Evolutionary conservation across 176 grass and related monocot genomes (phyloP), one percentile per base, ranked within the genome.

Genomic region (Rhynchospora breviuscula): DNA sequence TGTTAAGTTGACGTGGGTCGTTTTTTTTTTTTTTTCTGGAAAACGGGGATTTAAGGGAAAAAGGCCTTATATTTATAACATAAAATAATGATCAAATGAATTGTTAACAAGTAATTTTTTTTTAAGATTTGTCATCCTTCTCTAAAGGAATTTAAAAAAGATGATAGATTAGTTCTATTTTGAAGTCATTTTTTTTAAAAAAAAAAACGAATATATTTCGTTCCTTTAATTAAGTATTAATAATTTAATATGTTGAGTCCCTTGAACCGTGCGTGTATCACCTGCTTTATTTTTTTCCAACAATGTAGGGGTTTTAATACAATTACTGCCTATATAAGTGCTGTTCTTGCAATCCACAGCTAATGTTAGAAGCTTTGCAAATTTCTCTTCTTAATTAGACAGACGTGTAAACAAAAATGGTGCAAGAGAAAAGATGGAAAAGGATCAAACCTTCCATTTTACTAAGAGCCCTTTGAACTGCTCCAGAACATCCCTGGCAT

Each of bases 371-470:
- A 10, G 7, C 14, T 65, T 48, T n/a, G 11, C 15, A 43, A 43
- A 46, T 17, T 33, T 54, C 25, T 60, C 33, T 26, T 60, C 52
- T 13, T 9, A 57, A 11, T 2, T 59, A 80, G 49, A 10, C 63
- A 80, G 49, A 10, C 63, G 61, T 59, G 8, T 31, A 29, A 29
- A 45, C 14, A 4, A 54, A 3, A 33, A 3, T 40, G 62, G 10
- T 10, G 14, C 3, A 67, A 22, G 25, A 63, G 53, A 87, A 7
- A 47, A 79, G 44, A 60, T 21, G 13, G 63, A 79, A 71, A 81
- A 66, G 35, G 21, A 63, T 33, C 22, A 44, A 25, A 97, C 94
- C 94, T 97, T 88, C 53, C 94, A 97, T 97, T 86, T 90, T 97
- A 65, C 88, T 83, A 49, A 97, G 87, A 62, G 90, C 91, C 69